Base-by-base conservation (phyloP, 768 basidiomycete genomes). In the Leccinum incarnatum region DNA sequence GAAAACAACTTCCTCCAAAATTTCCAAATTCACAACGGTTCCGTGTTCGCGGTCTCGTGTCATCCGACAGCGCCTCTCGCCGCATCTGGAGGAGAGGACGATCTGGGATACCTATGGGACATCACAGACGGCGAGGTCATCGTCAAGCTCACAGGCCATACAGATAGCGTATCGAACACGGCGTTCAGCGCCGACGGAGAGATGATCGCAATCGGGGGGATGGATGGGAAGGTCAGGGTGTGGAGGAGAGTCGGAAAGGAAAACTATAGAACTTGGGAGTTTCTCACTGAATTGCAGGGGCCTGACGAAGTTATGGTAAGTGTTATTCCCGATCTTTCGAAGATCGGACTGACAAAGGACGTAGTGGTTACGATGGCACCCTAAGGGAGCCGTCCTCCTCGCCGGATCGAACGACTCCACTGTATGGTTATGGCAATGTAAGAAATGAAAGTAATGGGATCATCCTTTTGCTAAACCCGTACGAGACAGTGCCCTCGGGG, bases 341-440 rank as follows among this genome's bases (percentile, higher is more conserved):
- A 58, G 32, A 42, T 49, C 32, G 46, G 10, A 47, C 45, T n/a
- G 52, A 62, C 57, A 50, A 65, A 54, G 11, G 21, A n/a, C 1
- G 5, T 36, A 98, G 95, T 98, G 93, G 82, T 69, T 98, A 52
- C 80, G 85, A 76, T 99, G 96, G 96, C 97, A 99, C 78, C 97
- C 97, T 0, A 95, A 88, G 71, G 97, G 95, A 5, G 75, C 79
- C 40, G 88, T 96, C 2, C 81, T 99, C 0, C 80, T 98, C 5
- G 94, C 91, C 1, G 97, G 97, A 45, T 89, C 92, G 8, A 93
- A 96, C 64, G 96, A 98, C 73, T 83, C 88, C 7, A 96, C 91
- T 1, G 85, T 94, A 25, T 99, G 97, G 97, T 77, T 99, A 63
- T 99, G 95, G 95, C 93, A 98, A 78, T 76, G 96, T 97, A 73